A percentile compares a stretch with the other conserved stretches of the same genome.
These are phyloP conservation scores for Scheffersomyces stambukii DNA, from an alignment of 1,139 yeast genomes.

Conservation along the genomic window DNA sequence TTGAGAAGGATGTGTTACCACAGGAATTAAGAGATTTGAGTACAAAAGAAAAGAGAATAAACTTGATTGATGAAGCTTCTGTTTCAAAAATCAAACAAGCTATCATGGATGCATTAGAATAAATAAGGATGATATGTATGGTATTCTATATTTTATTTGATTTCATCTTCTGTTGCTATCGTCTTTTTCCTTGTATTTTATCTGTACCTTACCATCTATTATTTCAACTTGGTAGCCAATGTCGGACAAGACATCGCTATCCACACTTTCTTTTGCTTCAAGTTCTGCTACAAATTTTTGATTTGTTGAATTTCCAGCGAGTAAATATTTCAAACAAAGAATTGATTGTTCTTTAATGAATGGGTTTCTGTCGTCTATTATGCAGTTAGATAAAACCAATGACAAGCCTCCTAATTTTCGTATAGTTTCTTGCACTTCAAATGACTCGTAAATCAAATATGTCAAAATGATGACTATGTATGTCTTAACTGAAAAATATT, in stretches of 20 bases:
- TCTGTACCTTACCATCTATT: constrained; percentile 31
- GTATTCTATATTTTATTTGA: not conserved
- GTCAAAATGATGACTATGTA: constrained; percentile 60
- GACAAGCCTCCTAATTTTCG: constrained; percentile 68
- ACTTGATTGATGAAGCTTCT: constrained; percentile 69
- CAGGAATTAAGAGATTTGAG: constrained; percentile 75
- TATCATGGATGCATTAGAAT: constrained; percentile 55
- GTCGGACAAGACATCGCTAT: constrained; percentile 31
- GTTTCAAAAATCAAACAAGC: constrained; percentile 68
- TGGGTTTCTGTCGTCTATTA: constrained; percentile 85
- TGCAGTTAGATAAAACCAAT: constrained; percentile 72
- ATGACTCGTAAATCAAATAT: constrained; percentile 47
- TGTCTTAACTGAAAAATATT: constrained; percentile 61
- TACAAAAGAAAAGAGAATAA: constrained; percentile 70
- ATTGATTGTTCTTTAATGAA: constrained; percentile 83
- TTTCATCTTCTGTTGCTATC: not conserved
- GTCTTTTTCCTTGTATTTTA: constrained; percentile 10
- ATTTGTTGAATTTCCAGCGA: constrained; percentile 60
- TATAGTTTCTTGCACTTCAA: constrained; percentile 60
- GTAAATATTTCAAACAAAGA: constrained; percentile 64
- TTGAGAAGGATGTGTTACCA: constrained; percentile 86
- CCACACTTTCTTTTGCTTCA: constrained; percentile 34
- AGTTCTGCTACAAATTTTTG: constrained; percentile 65
- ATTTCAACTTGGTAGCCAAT: constrained; percentile 39
- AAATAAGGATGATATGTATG: constrained; percentile 11